These are phyloP conservation scores for Alternaria triticina DNA, from an alignment of 2,329 filamentous ascomycete species.

Conservation along the genomic window DNA sequence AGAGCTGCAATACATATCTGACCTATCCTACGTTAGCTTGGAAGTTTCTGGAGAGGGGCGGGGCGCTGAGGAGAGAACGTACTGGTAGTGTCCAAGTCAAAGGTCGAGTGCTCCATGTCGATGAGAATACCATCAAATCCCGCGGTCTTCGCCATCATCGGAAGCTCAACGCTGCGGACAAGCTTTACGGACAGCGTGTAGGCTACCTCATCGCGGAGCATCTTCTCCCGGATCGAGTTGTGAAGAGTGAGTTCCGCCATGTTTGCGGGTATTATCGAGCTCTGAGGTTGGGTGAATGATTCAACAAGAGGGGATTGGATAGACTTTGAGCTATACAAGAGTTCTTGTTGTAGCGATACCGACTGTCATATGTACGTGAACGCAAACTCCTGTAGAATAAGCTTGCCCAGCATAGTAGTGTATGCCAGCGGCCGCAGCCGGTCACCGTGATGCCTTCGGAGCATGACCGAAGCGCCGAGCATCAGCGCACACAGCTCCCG, in stretches of 20 bases:
- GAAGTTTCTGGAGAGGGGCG: not conserved
- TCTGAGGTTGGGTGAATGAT: not conserved
- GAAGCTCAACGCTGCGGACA: slow-evolving; percentile 45
- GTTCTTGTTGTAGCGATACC: not conserved
- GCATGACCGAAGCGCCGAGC: not conserved
- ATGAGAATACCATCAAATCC: slow-evolving; percentile 53
- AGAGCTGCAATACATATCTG: slow-evolving; percentile 51
- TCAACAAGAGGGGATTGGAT: not conserved
- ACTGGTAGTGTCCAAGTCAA: slow-evolving; percentile 45
- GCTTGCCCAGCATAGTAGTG: not conserved
- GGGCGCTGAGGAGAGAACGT: not conserved
- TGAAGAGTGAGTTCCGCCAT: slow-evolving; percentile 26
- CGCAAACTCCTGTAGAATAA: not conserved
- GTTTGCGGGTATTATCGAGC: not conserved
- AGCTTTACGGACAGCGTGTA: slow-evolving; percentile 43
- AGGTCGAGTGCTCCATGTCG: slow-evolving; percentile 55
- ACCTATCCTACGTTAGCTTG: slow-evolving; percentile 1
- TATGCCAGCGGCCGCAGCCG: not conserved
- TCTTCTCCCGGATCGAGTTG: slow-evolving; percentile 40
- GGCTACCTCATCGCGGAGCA: slow-evolving; percentile 38
- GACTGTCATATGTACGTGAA: not conserved
- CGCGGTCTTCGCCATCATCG: slow-evolving; percentile 51
- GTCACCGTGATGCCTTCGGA: not conserved
- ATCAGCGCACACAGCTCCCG: not conserved
- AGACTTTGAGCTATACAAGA: not conserved